Conservation (phyloP, 805 yeast species). For the Zygosaccharomyces gambellarensis region DNA sequence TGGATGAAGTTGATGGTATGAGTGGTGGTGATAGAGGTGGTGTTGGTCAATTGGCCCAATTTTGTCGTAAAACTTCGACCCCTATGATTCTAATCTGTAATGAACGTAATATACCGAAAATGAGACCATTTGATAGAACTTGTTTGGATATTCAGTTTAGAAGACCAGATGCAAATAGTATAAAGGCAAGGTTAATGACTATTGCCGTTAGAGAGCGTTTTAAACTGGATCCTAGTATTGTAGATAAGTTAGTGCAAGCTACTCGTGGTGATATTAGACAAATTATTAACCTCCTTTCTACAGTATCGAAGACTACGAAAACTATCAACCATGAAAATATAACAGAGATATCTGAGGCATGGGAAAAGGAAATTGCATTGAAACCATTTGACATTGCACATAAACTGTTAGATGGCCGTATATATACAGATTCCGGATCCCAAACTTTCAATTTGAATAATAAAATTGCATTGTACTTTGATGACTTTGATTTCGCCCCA, state of each 20-base stretch:
- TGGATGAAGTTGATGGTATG: conserved; percentile 99
- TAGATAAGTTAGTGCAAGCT: conserved; percentile 78
- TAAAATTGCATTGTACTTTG: conserved; percentile 83
- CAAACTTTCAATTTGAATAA: conserved; percentile 61
- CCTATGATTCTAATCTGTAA: conserved; percentile 93
- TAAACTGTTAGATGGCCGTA: conserved; percentile 55
- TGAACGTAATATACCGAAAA: conserved; percentile 86
- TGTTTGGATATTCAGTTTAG: conserved; percentile 78
- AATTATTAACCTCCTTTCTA: conserved; percentile 81
- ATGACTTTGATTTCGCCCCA: conserved; percentile 92
- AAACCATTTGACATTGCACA: conserved; percentile 89
- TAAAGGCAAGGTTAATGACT: conserved; percentile 80
- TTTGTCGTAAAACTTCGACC: conserved; percentile 77
- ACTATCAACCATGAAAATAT: conserved; percentile 54
- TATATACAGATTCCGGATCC: conserved; percentile 45
- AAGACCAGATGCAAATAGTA: conserved; percentile 79
- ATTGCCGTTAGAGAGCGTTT: conserved; percentile 83
- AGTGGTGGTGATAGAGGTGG: conserved; percentile 99
- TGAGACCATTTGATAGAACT: conserved; percentile 89
- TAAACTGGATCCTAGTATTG: conserved; percentile 69
- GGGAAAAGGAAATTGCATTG: conserved; percentile 87
- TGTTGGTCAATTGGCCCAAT: conserved; percentile 86
- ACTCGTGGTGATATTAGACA: conserved; percentile 92
- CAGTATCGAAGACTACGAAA: conserved; percentile 71
- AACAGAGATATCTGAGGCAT: conserved; percentile 55